phyloP scores from a whole-genome alignment of 2,329 filamentous ascomycete species.

The Nakataea oryzae region DNA sequence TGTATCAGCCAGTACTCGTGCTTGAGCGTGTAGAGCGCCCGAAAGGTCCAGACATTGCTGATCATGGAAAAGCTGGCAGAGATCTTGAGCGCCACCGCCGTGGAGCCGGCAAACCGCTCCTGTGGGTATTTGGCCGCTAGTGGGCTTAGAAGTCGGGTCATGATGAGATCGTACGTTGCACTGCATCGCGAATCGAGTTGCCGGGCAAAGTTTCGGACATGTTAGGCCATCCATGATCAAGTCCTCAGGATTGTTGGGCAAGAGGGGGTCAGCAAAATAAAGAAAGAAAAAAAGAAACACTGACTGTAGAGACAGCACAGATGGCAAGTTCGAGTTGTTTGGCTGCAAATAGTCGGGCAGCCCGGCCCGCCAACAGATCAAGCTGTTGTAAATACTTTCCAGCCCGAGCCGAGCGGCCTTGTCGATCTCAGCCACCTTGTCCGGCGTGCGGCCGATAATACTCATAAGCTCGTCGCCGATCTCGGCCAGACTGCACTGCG shows the following conservation, averaged over 20 bases:
- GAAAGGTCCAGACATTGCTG: slow-evolving; percentile 13
- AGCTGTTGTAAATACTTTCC: not conserved
- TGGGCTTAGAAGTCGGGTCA: slow-evolving; percentile 2
- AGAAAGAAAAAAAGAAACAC: not conserved
- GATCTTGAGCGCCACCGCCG: not conserved
- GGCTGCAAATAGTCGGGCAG: slow-evolving; percentile 2
- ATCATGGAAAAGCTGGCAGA: slow-evolving; percentile 6
- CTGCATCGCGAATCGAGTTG: not conserved
- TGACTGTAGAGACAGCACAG: slow-evolving; percentile 1
- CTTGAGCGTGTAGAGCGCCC: slow-evolving; percentile 12
- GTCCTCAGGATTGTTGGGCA: not conserved
- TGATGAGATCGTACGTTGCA: slow-evolving; percentile 1
- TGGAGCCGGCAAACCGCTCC: not conserved
- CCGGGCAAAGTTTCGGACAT: not conserved
- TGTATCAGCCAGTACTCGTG: slow-evolving; percentile 11
- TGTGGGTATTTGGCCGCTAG: not conserved
- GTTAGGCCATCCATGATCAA: not conserved
- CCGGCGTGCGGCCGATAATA: not conserved
- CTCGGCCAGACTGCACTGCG: not conserved
- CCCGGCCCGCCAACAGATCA: slow-evolving; percentile 1
- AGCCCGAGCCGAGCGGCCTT: not conserved
- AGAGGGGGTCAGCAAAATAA: no score
- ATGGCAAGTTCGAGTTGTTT: not conserved
- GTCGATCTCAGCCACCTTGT: not conserved
- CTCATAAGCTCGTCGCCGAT: not conserved